phyloP scores from a whole-genome alignment of 495 filamentous ascomycete species.

The Neurospora pannonica region DNA sequence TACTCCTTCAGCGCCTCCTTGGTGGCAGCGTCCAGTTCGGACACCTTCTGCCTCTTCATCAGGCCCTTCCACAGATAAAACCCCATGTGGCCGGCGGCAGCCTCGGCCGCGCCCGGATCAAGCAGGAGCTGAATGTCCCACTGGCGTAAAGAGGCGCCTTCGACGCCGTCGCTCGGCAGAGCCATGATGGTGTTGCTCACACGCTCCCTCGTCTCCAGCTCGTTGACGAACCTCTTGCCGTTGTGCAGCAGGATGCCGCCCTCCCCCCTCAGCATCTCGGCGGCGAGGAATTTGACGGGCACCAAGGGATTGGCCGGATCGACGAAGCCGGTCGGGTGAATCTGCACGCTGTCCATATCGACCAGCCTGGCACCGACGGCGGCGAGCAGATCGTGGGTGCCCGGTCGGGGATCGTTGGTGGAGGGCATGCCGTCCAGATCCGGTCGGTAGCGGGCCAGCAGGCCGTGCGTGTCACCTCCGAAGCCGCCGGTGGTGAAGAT shows the following conservation, averaged over 20 bases:
- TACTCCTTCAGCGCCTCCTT: slow-evolving; percentile 38
- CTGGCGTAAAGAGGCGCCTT: slow-evolving; percentile 23
- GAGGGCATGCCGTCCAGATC: slow-evolving; percentile 48
- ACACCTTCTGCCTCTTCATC: slow-evolving; percentile 40
- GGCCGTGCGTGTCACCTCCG: slow-evolving; percentile 44
- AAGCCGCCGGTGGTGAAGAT: slow-evolving; percentile 51
- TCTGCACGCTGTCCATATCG: slow-evolving; percentile 51
- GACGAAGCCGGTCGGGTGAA: slow-evolving; percentile 63
- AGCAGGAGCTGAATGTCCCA: slow-evolving; percentile 48
- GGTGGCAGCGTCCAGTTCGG: slow-evolving; percentile 33
- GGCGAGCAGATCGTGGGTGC: slow-evolving; percentile 37
- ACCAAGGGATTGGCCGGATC: slow-evolving; percentile 42
- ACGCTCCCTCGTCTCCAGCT: slow-evolving; percentile 44
- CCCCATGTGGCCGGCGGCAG: slow-evolving; percentile 41
- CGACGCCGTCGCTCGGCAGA: slow-evolving; percentile 14
- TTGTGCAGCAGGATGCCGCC: slow-evolving; percentile 43
- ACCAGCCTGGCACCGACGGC: slow-evolving; percentile 39
- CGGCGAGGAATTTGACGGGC: slow-evolving; percentile 49
- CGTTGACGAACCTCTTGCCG: slow-evolving; percentile 46
- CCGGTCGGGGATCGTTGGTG: slow-evolving; percentile 47
- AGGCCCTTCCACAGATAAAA: slow-evolving; percentile 53
- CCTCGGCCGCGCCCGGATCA: slow-evolving; percentile 45
- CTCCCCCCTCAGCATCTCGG: slow-evolving; percentile 49
- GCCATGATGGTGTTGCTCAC: slow-evolving; percentile 40
- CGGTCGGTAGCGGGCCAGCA: slow-evolving; percentile 44